Evolutionary conservation across 352 stramenopile genomes (phyloP).

Genomic region (Thalassiosira hispida): DNA sequence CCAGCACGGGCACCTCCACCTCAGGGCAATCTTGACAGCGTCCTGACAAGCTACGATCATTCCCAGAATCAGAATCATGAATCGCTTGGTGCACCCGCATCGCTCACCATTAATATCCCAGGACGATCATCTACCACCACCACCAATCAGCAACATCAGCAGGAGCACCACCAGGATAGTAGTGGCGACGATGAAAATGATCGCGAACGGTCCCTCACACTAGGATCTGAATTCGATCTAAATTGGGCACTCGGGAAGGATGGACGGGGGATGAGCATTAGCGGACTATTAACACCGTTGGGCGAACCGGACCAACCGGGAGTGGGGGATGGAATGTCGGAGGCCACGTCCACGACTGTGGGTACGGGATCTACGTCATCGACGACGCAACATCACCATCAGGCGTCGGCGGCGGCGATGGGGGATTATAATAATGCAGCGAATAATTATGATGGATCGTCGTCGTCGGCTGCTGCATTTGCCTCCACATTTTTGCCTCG

Average conservation of each 20-base stretch:
- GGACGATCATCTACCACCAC: background rate
- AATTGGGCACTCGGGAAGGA: conserved; percentile 14
- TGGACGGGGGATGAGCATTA: conserved; percentile 31
- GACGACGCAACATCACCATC: background rate
- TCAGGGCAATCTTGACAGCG: conserved; percentile 21
- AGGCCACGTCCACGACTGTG: conserved; percentile 5
- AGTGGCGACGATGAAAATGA: conserved; percentile 8
- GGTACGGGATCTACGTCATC: conserved; percentile 32
- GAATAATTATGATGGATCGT: background rate
- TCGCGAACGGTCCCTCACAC: conserved; percentile 32
- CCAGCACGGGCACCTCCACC: background rate
- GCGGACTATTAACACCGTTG: conserved; percentile 40
- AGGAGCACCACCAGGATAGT: background rate
- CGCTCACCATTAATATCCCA: conserved; percentile 14
- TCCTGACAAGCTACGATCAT: conserved; percentile 30
- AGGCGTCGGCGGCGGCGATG: too few species aligned
- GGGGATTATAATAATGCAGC: background rate
- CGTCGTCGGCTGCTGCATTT: background rate
- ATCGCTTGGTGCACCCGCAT: background rate
- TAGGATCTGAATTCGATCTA: conserved; percentile 53
- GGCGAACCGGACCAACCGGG: background rate
- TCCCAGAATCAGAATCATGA: background rate
- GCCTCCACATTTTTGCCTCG: conserved; percentile 7
- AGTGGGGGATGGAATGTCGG: conserved; percentile 10
- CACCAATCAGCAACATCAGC: background rate